phyloP scores from a whole-genome alignment of 73 alveolate genomes.

The Tetrahymena thermophila region DNA sequence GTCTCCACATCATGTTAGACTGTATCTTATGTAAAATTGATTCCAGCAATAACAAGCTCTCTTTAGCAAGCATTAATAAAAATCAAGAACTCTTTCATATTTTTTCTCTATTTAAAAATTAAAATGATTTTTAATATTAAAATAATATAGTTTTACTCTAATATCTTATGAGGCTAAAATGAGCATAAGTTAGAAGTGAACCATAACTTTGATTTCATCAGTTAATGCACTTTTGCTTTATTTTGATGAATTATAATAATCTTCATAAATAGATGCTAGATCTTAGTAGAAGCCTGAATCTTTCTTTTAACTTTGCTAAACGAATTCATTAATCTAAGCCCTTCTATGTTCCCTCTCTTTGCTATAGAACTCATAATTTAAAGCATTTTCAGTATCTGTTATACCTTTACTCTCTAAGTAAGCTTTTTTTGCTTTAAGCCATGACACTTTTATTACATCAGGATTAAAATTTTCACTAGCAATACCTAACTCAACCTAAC shows the following conservation, averaged over 20 bases:
- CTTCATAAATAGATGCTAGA: neutral
- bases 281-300: neutral
- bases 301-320: neutral
- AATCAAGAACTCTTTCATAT: neutral
- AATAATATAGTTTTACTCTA: neutral
- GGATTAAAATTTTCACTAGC: conserved; percentile 40
- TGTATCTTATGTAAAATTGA: neutral
- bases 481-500: conserved; percentile 39
- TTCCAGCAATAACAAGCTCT: neutral
- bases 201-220: neutral
- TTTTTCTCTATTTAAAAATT: neutral
- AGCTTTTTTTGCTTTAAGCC: conserved; percentile 47
- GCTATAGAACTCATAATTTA: neutral
- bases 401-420: neutral
- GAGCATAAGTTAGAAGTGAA: neutral
- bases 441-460: conserved; percentile 47
- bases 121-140: neutral
- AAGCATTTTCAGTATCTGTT: neutral
- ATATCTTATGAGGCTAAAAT: neutral
- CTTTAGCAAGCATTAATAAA: neutral
- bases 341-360: neutral
- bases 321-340: neutral
- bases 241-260: neutral
- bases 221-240: neutral
- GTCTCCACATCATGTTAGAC: neutral